Evolutionary conservation across 495 filamentous ascomycete genomes (phyloP), one percentile per base, ranked within the genome.

Genomic region (Clavariopsis aquatica): DNA sequence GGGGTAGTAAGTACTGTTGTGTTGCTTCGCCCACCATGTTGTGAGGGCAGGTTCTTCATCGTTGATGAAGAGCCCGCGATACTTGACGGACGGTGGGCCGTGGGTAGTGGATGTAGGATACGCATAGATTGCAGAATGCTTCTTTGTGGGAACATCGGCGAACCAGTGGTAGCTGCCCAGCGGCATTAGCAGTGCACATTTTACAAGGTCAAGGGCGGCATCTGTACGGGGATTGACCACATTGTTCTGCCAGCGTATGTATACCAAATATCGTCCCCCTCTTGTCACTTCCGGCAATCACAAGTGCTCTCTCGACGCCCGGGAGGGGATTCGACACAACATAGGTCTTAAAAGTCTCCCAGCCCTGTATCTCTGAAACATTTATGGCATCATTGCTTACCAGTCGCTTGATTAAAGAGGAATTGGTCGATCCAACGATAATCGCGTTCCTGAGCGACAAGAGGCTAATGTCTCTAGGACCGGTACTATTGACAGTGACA

Each of bases 21-120:
- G 60, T 15, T 36, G 52, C 5, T 19, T 26, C 27, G 36, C 51
- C 52, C 49, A 66, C 64, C 62, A 65, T 13, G 41, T 52, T 22
- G 65, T 68, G 2, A 64, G 27, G 13, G 58, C 59, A 9, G 65
- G 65, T 29, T 60, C 59, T 45, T 68, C 65, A 34, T 68, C 65
- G 38, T 68, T 63, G 43, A 68, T 56, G 43, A 68, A 68, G 27
- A 68, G 49, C 7, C 65, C 65, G 1, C 65, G 65, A 52, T 68
- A 68, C 24, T 60, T 63, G 27, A 68, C 53, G 17, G 59, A 23
- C 2, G 60, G 65, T 19, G 59, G 51, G 26, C 52, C 52, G 19
- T 68, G 49, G 19, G 47, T 49, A 2, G 58, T 68, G 0, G 52
- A 1, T 13, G 20, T 51, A 1, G 58, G 19, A 17, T 58, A 20